Conservation (phyloP, 257 asterid genomes). For the Ligustrum vulgare region DNA sequence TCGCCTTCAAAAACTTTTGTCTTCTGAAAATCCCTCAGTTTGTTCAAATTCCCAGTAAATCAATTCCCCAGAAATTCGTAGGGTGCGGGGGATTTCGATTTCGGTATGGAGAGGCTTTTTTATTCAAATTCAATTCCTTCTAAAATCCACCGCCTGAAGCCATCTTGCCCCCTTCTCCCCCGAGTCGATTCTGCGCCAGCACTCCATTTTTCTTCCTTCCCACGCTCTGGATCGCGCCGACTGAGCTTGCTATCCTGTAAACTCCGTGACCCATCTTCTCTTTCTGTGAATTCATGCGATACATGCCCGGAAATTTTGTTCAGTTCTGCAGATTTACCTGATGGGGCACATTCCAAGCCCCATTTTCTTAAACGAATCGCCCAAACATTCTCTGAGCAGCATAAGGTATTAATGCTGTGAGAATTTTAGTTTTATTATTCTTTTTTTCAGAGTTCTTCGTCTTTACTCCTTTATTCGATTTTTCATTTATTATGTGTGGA, state of each 20-base stretch:
- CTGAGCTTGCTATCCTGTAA: slow-evolving; percentile 39
- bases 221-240: slow-evolving; percentile 27
- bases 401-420: slow-evolving; percentile 40
- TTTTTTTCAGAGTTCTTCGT: slow-evolving; percentile 4
- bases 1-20: background rate
- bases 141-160: slow-evolving; percentile 31
- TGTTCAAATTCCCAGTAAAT: background rate
- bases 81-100: background rate
- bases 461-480: background rate
- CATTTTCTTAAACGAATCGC: slow-evolving; percentile 33
- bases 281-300: slow-evolving; percentile 17
- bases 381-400: slow-evolving; percentile 31
- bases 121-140: slow-evolving; percentile 53
- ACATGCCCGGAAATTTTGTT: slow-evolving; percentile 25
- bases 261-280: slow-evolving; percentile 25
- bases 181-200: slow-evolving; percentile 29
- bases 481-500: background rate
- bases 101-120: slow-evolving; percentile 68
- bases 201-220: slow-evolving; percentile 23
- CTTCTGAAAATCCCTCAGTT: background rate
- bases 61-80: background rate
- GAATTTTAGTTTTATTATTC: background rate
- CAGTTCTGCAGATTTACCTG: slow-evolving; percentile 28
- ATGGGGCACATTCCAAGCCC: slow-evolving; percentile 40
- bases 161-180: slow-evolving; percentile 32